Percentiles rank a stretch among this genome's conserved stretches.
These are phyloP conservation scores for Talaromyces sp. DNA, from an alignment of 2,329 filamentous ascomycete genomes.

Conservation along the genomic window DNA sequence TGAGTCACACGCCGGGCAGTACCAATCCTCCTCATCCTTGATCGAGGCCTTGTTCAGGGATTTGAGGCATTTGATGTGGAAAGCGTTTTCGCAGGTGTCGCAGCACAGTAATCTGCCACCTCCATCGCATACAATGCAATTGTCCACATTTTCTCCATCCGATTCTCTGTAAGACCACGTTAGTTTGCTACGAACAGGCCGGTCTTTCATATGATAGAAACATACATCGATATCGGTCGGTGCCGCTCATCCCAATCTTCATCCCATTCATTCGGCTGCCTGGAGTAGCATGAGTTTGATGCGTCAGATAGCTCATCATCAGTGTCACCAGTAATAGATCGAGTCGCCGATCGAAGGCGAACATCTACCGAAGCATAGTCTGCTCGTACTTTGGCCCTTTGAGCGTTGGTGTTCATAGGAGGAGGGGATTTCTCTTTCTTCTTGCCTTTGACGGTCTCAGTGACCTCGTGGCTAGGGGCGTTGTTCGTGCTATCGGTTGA, in stretches of 20 bases:
- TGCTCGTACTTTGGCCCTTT: background rate
- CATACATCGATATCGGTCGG: slow-evolving; percentile 1
- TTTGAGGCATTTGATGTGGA: slow-evolving; percentile 86
- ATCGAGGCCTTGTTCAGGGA: slow-evolving; percentile 67
- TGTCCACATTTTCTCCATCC: background rate
- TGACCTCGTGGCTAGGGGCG: background rate
- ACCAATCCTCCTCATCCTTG: background rate
- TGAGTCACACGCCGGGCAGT: background rate
- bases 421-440: background rate
- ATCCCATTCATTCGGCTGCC: background rate
- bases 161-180: background rate
- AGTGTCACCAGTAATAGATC: background rate
- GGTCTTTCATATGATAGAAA: background rate
- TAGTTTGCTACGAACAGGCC: background rate
- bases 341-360: background rate
- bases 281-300: background rate
- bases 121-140: slow-evolving; percentile 70
- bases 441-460: background rate
- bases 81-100: slow-evolving; percentile 86
- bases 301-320: background rate
- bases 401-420: background rate
- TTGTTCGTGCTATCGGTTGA: background rate
- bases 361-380: background rate
- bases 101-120: slow-evolving; percentile 88
- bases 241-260: background rate